Percentiles rank a stretch among this genome's conserved stretches.
Evolutionary conservation across 495 filamentous ascomycete genomes (phyloP).

Genomic region (Daldinia decipiens): DNA sequence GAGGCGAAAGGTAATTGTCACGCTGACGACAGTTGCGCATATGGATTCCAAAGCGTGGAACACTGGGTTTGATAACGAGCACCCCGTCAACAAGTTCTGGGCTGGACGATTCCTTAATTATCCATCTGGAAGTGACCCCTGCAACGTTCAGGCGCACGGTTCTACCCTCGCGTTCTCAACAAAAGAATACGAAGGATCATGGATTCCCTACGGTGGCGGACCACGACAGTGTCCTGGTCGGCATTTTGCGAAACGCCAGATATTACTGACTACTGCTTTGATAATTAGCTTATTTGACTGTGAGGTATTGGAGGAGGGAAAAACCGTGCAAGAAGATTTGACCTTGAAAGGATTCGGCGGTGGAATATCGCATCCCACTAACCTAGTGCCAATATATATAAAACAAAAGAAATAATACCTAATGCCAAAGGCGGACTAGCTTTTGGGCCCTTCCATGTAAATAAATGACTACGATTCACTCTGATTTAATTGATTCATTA

Average conservation of each 20-base stretch:
- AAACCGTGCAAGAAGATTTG: conserved; percentile 33
- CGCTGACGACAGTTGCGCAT: conserved; percentile 43
- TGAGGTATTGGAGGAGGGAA: conserved; percentile 41
- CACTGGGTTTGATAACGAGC: conserved; percentile 42
- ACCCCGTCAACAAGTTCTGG: conserved; percentile 47
- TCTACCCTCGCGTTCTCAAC: conserved; percentile 44
- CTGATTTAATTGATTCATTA: background rate
- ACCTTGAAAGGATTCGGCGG: conserved; percentile 43
- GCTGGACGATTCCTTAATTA: conserved; percentile 44
- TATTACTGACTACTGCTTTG: conserved; percentile 43
- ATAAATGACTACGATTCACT: background rate
- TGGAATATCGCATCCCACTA: conserved; percentile 38
- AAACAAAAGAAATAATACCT: conserved; percentile 17
- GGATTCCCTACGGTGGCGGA: conserved; percentile 52
- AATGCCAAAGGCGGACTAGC: background rate
- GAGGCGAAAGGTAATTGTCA: conserved; percentile 30
- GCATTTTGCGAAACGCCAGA: conserved; percentile 50
- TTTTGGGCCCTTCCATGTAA: background rate
- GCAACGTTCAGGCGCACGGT: conserved; percentile 2
- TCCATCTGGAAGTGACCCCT: conserved; percentile 2
- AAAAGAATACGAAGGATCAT: conserved; percentile 47
- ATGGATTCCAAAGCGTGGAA: conserved; percentile 46
- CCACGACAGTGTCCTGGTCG: conserved; percentile 47
- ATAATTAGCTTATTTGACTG: conserved; percentile 47
- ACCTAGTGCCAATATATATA: conserved; percentile 34